These are phyloP conservation scores for Solanum chacoense DNA, from an alignment of 305 asterid genomes.

Conservation along the genomic window DNA sequence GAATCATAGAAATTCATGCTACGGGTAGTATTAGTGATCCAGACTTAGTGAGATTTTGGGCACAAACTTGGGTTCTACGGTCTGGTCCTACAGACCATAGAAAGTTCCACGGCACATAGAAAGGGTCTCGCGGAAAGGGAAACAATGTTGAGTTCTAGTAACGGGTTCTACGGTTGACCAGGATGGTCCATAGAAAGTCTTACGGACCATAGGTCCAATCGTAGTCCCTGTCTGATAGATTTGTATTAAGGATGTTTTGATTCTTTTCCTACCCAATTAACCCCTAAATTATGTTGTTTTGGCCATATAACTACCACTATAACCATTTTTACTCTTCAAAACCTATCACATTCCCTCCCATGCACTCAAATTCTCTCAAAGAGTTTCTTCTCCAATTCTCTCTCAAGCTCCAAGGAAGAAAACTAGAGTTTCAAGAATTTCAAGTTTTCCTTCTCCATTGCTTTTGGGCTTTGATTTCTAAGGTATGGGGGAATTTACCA, in stretches of 20 bases:
- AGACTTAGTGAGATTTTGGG: background rate
- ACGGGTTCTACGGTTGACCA: background rate
- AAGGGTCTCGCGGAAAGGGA: background rate
- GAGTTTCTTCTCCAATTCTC: background rate
- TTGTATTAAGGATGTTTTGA: background rate
- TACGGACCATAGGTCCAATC: background rate
- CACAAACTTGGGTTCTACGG: background rate
- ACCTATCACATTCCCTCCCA: background rate
- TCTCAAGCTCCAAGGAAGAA: background rate
- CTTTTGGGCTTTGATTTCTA: background rate
- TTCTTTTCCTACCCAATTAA: background rate
- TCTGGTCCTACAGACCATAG: background rate
- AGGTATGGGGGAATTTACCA: background rate
- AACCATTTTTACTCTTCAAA: background rate
- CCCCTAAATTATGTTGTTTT: background rate
- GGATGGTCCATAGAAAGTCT: background rate
- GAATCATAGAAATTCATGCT: background rate
- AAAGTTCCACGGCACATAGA: background rate
- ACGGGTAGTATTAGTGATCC: background rate
- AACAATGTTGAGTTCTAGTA: background rate
- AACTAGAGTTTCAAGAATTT: background rate
- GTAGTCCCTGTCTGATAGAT: background rate
- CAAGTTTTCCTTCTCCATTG: background rate
- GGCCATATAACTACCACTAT: background rate
- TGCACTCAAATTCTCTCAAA: background rate